These are phyloP conservation scores for Suhomyces anneliseae DNA, from an alignment of 1,139 yeast species.

Conservation along the genomic window DNA sequence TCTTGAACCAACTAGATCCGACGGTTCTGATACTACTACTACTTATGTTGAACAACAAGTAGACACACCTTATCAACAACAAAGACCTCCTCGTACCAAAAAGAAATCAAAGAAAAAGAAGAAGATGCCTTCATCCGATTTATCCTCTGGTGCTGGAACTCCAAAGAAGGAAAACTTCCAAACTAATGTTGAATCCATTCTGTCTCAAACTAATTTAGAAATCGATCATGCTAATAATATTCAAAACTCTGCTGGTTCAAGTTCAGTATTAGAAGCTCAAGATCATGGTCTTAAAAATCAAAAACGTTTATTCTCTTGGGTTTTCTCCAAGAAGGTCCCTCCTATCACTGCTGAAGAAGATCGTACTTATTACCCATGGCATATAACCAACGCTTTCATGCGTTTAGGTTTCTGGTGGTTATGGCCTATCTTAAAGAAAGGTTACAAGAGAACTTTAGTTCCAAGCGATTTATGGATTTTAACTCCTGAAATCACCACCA, in stretches of 20 bases:
- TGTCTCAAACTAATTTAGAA: slow-evolving; percentile 18
- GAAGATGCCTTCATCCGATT: neutral
- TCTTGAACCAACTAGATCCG: slow-evolving; percentile 7
- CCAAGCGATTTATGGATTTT: slow-evolving; percentile 43
- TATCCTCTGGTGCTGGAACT: neutral
- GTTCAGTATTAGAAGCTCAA: slow-evolving; percentile 6
- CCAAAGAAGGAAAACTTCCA: slow-evolving; percentile 1
- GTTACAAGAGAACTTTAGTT: slow-evolving; percentile 44
- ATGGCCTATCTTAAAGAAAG: slow-evolving; percentile 40
- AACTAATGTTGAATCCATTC: slow-evolving; percentile 5
- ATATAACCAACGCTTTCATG: slow-evolving; percentile 22
- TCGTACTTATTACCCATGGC: slow-evolving; percentile 41
- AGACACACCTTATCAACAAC: slow-evolving; percentile 7
- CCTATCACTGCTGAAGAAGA: slow-evolving; percentile 38
- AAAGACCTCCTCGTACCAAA: neutral
- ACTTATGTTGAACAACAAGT: slow-evolving; percentile 12
- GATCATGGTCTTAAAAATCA: slow-evolving; percentile 16
- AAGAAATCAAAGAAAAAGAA: slow-evolving; percentile 4
- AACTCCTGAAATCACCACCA: slow-evolving; percentile 40
- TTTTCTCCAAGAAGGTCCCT: slow-evolving; percentile 37
- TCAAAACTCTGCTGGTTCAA: slow-evolving; percentile 7
- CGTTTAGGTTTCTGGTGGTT: slow-evolving; percentile 44
- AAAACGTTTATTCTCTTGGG: slow-evolving; percentile 22
- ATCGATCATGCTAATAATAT: neutral
- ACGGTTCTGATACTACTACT: slow-evolving; percentile 11